Evolutionary conservation across 352 stramenopile genomes (phyloP).

Genomic region (Blastocystis hominis): DNA sequence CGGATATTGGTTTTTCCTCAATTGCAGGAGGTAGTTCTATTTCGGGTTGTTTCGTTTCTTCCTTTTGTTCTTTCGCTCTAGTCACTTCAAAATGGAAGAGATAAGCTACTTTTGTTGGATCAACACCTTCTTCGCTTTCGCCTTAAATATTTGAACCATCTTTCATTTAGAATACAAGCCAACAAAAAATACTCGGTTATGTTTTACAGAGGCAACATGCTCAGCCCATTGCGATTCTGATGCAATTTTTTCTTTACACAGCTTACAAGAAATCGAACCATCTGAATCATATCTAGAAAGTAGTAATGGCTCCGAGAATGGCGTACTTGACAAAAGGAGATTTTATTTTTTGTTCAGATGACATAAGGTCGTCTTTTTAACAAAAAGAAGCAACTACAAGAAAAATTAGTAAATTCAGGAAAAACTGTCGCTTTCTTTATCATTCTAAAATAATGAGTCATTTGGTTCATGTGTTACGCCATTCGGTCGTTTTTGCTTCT

Average conservation of each 20-base stretch:
- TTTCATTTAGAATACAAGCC: background rate
- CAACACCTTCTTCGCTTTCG: constrained; percentile 33
- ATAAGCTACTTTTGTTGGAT: background rate
- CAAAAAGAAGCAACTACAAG: background rate
- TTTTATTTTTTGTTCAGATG: background rate
- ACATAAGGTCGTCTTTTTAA: background rate
- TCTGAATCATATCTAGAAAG: background rate
- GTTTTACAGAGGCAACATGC: constrained; percentile 16
- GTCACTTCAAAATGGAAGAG: background rate
- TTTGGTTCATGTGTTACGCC: no score
- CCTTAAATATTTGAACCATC: constrained; percentile 48
- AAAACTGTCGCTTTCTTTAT: background rate
- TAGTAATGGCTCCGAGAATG: background rate
- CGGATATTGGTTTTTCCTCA: background rate
- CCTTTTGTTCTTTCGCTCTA: background rate
- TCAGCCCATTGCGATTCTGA: background rate
- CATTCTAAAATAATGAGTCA: background rate
- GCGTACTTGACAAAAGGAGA: constrained; percentile 25
- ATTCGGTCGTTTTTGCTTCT: background rate
- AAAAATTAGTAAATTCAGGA: background rate
- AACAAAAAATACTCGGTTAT: background rate
- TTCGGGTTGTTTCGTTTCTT: background rate
- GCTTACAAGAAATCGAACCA: background rate
- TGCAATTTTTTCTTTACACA: constrained; percentile 4
- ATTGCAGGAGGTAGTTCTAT: background rate